These are phyloP conservation scores for Citrullus colocynthis DNA, from an alignment of 306 rosid species.

Conservation along the genomic window DNA sequence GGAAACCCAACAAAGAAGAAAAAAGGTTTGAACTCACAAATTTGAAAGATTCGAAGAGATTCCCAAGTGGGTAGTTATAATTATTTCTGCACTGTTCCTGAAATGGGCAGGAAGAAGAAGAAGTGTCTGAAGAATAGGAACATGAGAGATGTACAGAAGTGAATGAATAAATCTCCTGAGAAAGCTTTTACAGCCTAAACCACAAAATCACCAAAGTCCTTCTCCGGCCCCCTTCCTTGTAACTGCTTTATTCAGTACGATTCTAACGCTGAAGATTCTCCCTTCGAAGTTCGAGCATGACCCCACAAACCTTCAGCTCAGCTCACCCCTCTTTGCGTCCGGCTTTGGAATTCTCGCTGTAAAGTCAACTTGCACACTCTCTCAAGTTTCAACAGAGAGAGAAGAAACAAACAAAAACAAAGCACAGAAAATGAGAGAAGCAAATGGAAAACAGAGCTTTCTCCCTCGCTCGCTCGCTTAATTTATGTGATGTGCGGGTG, in stretches of 20 bases:
- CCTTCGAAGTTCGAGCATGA: not conserved
- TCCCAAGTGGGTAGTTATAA: not conserved
- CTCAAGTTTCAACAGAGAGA: too few species aligned
- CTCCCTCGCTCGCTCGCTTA: not conserved
- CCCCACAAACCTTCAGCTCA: slow-evolving; percentile 10
- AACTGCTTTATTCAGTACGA: slow-evolving; percentile 2
- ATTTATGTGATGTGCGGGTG: not conserved
- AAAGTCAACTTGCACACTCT: slow-evolving; percentile 32
- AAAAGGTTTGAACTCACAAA: slow-evolving; percentile 8
- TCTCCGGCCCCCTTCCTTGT: not conserved
- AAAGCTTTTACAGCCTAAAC: not conserved
- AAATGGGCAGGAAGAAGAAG: slow-evolving; percentile 5
- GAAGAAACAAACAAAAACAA: not conserved
- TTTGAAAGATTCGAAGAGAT: slow-evolving; percentile 8
- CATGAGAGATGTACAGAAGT: not conserved
- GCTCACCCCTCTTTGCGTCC: not conserved
- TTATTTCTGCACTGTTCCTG: not conserved
- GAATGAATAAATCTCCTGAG: not conserved
- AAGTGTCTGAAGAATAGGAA: slow-evolving; percentile 11
- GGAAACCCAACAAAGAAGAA: slow-evolving; percentile 6
- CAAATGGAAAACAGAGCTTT: not conserved
- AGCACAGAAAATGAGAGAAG: too few species aligned
- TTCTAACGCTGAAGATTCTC: slow-evolving; percentile 23
- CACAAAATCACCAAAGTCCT: not conserved
- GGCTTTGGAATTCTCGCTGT: slow-evolving; percentile 15